Conservation (phyloP, 2,329 filamentous ascomycete genomes). For the Talaromyces marneffei region DNA sequence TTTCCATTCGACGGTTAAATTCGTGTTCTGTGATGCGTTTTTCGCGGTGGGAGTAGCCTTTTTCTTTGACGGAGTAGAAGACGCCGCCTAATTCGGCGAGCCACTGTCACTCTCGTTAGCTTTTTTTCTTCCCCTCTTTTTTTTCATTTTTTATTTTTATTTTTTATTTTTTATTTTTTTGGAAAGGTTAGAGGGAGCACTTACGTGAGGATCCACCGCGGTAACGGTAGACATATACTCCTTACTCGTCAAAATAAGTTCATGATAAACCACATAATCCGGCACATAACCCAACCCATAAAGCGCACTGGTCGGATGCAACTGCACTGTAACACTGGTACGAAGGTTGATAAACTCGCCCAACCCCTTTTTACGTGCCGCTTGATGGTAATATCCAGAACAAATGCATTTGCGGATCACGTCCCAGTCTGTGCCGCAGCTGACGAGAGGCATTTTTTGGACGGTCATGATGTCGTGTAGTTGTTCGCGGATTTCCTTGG, state of each 20-base stretch:
- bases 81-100: slow-evolving; percentile 92
- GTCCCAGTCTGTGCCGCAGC: slow-evolving; percentile 96
- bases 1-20: slow-evolving; percentile 88
- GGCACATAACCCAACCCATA: slow-evolving; percentile 91
- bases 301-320: slow-evolving; percentile 88
- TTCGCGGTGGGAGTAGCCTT: slow-evolving; percentile 83
- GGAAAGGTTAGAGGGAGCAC: slow-evolving; percentile 16
- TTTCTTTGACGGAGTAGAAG: slow-evolving; percentile 96
- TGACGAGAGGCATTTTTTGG: slow-evolving; percentile 81
- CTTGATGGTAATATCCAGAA: slow-evolving; percentile 96
- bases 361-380: slow-evolving; percentile 89
- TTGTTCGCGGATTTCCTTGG: slow-evolving; percentile 91
- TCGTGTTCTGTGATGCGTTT: slow-evolving; percentile 84
- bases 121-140: too few species aligned
- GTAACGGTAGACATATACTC: slow-evolving; percentile 99
- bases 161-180: background rate
- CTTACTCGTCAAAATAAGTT: slow-evolving; percentile 91
- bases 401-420: slow-evolving; percentile 94
- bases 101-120: slow-evolving; percentile 50
- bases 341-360: slow-evolving; percentile 96
- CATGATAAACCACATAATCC: slow-evolving; percentile 97
- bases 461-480: slow-evolving; percentile 88
- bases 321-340: slow-evolving; percentile 86
- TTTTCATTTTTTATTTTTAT: too few species aligned
- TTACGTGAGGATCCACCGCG: slow-evolving; percentile 77